Conservation (phyloP, 108 stramenopile genomes). For the Discostella pseudostelligera region DNA sequence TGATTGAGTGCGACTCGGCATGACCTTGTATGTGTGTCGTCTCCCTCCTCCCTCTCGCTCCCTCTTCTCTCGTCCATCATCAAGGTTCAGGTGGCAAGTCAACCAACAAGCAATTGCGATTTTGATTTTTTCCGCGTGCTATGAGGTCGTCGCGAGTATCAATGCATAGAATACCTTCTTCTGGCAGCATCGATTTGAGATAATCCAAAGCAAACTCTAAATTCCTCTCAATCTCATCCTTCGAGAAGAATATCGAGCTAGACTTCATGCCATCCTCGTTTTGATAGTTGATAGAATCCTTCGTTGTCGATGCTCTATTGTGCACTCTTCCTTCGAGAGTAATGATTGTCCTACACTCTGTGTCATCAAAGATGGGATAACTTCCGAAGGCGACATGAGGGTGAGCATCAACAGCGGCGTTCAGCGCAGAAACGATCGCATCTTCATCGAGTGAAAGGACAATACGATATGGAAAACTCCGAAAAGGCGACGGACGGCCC, state of each 20-base stretch:
- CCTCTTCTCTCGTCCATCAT: too few species aligned
- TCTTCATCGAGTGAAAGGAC: conserved; percentile 69
- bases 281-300: conserved; percentile 29
- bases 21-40: too few species aligned
- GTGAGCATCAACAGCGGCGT: conserved; percentile 65
- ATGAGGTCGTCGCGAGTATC: conserved; percentile 62
- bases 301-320: too few species aligned
- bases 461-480: conserved; percentile 62
- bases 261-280: not conserved
- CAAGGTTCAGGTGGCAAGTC: too few species aligned
- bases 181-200: conserved; percentile 69
- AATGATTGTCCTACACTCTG: conserved; percentile 78
- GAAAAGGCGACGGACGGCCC: conserved; percentile 12
- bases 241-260: conserved; percentile 31
- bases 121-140: too few species aligned
- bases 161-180: conserved; percentile 69
- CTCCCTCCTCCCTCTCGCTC: too few species aligned
- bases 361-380: conserved; percentile 74
- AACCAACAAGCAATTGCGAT: too few species aligned
- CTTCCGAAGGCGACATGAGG: conserved; percentile 77
- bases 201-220: conserved; percentile 72
- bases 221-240: conserved; percentile 61
- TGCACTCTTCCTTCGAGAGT: conserved; percentile 72
- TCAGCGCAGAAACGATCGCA: conserved; percentile 67
- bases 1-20: too few species aligned